Evolutionary conservation across 2,329 filamentous ascomycete genomes (phyloP), one percentile per base, ranked within the genome.

Genomic region (Scytalidium lignicola): DNA sequence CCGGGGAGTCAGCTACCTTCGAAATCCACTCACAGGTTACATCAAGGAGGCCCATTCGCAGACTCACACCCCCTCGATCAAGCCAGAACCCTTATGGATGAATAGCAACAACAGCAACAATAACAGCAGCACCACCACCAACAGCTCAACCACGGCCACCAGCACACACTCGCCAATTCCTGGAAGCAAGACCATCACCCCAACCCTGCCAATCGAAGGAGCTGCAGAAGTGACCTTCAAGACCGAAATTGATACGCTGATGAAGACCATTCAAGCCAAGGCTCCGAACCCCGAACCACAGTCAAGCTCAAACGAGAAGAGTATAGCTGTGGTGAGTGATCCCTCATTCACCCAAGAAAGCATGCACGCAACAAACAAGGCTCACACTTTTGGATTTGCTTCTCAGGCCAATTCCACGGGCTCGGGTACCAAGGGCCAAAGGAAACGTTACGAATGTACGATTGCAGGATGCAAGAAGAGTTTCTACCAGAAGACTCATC

Each of bases 401-500:
- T 37, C 32, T 37, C 23, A 26, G 23, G 23, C 23, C 23, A 37
- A 37, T 17, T 13, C 26, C 22, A 2, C n/a, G 18, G 7, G 2
- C 17, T 6, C 10, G 10, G 22, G 41, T 8, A 21, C 32, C 7
- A 51, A 43, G 40, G 29, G 50, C 52, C 37, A 56, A 19, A 68
- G 55, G 60, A 93, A 83, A 66, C 73, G 83, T 60, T 90, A 92
- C 65, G 71, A 79, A 17, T 99, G 93, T 69, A 78, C 76, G 18
- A 76, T 90, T 37, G 78, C 82, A 7, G 80, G 80, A 39, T 97
- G 92, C 67, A 74, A 76, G 58, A 95, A 93, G 73, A 82, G 79
- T 53, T 97, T 96, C 67, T 82, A 82, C 51, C 92, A 97, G 64
- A 95, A 92, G 70, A 96, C 91, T 1, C 92, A 97, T 60, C 77